A percentile compares a stretch with the other conserved stretches of the same genome.
Conservation (phyloP, 1,284 basidiomycete genomes). For the Peniophora sp. region DNA sequence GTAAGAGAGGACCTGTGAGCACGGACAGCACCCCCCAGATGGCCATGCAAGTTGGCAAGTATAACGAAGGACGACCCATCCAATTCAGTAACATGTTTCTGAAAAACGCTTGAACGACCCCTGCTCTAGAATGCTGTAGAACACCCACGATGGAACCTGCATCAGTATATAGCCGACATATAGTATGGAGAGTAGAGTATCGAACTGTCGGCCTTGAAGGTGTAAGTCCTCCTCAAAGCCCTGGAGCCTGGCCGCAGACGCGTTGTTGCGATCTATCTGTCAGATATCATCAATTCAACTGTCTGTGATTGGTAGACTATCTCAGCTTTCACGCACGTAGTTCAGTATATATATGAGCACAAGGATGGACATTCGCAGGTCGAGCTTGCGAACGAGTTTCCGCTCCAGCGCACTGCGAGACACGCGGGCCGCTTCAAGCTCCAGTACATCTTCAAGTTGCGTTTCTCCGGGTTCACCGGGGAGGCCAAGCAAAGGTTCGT, state of each 20-base stretch:
- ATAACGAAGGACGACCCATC: constrained; percentile 65
- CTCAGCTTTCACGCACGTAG: constrained; percentile 39
- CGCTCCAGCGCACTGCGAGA: constrained; percentile 33
- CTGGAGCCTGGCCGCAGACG: constrained; percentile 52
- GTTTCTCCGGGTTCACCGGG: no score
- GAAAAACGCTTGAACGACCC: no score
- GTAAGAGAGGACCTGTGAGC: constrained; percentile 36
- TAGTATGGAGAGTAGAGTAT: constrained; percentile 65
- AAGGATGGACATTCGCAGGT: constrained; percentile 39
- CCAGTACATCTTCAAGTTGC: not conserved
- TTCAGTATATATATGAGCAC: constrained; percentile 50
- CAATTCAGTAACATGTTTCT: constrained; percentile 70
- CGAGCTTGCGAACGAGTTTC: constrained; percentile 39
- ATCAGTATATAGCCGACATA: constrained; percentile 75
- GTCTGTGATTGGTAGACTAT: constrained; percentile 1
- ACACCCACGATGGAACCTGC: constrained; percentile 70
- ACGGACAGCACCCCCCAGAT: constrained; percentile 63
- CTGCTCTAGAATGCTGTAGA: constrained; percentile 1
- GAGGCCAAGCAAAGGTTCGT: no score
- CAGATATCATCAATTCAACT: not conserved
- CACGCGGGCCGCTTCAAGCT: constrained; percentile 16
- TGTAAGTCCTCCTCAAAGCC: constrained; percentile 68
- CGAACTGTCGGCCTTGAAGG: constrained; percentile 57
- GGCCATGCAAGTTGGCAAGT: constrained; percentile 63
- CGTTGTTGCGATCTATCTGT: constrained; percentile 63